phyloP scores from a whole-genome alignment of 176 grass and related monocot genomes.

The Hordeum marinum region DNA sequence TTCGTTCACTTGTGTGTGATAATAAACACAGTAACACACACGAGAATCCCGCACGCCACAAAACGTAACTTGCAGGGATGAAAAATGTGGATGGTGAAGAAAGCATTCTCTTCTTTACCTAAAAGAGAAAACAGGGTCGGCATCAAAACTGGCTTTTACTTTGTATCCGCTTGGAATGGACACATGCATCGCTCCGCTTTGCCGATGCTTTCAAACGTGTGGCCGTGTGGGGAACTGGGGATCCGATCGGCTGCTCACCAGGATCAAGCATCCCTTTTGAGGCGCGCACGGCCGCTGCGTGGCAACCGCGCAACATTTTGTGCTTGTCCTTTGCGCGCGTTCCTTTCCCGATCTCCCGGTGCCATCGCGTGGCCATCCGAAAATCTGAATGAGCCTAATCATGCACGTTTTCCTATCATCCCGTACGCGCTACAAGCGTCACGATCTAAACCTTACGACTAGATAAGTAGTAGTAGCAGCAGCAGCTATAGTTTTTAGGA shows the following conservation, averaged over 20 bases:
- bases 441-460: background rate
- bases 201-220: constrained; percentile 3
- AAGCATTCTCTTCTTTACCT: background rate
- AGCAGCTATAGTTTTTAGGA: background rate
- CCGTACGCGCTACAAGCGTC: background rate
- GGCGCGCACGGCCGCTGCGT: background rate
- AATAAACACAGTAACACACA: background rate
- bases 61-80: background rate
- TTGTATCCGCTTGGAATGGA: background rate
- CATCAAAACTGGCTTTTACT: background rate
- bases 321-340: background rate
- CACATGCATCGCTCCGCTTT: constrained; percentile 1
- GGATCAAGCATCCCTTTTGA: background rate
- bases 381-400: background rate
- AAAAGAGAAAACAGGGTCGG: background rate
- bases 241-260: background rate
- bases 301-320: background rate
- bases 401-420: background rate
- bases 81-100: background rate
- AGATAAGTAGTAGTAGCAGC: too few species aligned
- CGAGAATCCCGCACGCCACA: background rate
- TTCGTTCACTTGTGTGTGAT: too few species aligned
- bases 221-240: background rate
- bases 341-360: background rate
- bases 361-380: background rate